Conservation (phyloP, 306 rosid species). For the Geum urbanum region DNA sequence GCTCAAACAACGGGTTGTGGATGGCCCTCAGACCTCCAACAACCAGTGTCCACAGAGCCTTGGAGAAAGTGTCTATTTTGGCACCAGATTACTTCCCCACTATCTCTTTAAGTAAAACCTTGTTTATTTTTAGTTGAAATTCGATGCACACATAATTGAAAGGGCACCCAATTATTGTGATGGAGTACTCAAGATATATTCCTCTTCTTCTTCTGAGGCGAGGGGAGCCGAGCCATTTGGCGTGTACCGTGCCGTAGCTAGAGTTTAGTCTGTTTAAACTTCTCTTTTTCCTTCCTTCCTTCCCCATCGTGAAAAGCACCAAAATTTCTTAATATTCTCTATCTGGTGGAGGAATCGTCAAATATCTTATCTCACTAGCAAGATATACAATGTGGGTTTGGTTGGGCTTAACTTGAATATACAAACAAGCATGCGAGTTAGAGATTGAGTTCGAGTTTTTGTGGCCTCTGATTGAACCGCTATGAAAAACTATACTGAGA, state of each 20-base stretch:
- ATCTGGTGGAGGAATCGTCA: constrained; percentile 43
- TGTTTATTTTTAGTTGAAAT: neutral
- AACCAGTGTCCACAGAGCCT: too few relatives aligned
- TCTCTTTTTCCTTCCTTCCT: neutral
- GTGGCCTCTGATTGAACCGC: constrained; percentile 32
- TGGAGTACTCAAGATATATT: constrained; percentile 4
- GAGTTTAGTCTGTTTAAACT: constrained; percentile 23
- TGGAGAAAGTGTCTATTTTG: neutral
- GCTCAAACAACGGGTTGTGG: too few relatives aligned
- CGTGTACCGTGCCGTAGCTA: constrained; percentile 26
- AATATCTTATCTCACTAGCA: constrained; percentile 28
- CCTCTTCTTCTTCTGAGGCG: neutral
- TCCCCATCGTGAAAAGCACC: constrained; percentile 35
- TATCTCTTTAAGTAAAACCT: neutral
- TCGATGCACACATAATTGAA: constrained; percentile 12
- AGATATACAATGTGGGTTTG: neutral
- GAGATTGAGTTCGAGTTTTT: constrained; percentile 12
- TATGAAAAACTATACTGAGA: constrained; percentile 5
- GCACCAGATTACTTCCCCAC: neutral
- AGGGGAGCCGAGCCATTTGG: constrained; percentile 16
- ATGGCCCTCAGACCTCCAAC: too few relatives aligned
- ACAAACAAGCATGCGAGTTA: too few relatives aligned
- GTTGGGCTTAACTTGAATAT: too few relatives aligned
- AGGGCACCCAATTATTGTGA: constrained; percentile 13
- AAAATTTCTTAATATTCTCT: constrained; percentile 33